phyloP scores from a whole-genome alignment of 164 flowering plant species.

The Tetracentron sinense region DNA sequence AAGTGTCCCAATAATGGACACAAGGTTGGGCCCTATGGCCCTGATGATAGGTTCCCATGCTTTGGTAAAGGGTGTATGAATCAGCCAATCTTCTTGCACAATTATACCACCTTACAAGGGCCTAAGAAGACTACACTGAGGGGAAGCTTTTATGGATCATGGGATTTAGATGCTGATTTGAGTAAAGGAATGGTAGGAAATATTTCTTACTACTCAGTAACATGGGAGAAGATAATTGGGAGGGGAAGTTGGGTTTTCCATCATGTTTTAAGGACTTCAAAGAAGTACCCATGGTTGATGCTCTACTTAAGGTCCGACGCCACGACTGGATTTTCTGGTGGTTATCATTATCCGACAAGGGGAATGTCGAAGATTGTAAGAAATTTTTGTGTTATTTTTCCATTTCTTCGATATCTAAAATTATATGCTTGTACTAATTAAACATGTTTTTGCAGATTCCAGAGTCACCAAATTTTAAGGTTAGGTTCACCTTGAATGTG shows the following conservation, averaged over 20 bases:
- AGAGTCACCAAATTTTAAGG: constrained; percentile 38
- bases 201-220: constrained; percentile 43
- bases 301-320: constrained; percentile 70
- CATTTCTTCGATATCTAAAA: not conserved
- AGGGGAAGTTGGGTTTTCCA: constrained; percentile 63
- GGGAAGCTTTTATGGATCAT: constrained; percentile 65
- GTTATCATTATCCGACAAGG: constrained; percentile 59
- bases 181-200: constrained; percentile 20
- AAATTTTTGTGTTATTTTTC: not conserved
- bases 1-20: constrained; percentile 59
- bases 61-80: constrained; percentile 76
- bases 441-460: constrained; percentile 24
- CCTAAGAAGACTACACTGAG: constrained; percentile 22
- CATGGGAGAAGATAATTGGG: constrained; percentile 64
- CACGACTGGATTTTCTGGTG: constrained; percentile 56
- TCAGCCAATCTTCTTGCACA: constrained; percentile 54
- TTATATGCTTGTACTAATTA: not conserved
- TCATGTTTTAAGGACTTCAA: constrained; percentile 55
- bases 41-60: constrained; percentile 54
- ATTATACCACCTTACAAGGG: constrained; percentile 38
- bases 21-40: constrained; percentile 36
- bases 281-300: constrained; percentile 79
- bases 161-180: constrained; percentile 42
- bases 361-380: constrained; percentile 69
- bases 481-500: constrained; percentile 31